A percentile compares a stretch with the other conserved stretches of the same genome.
These are phyloP conservation scores for Aspergillus sp. DNA, from an alignment of 2,329 filamentous ascomycete species.

Conservation along the genomic window DNA sequence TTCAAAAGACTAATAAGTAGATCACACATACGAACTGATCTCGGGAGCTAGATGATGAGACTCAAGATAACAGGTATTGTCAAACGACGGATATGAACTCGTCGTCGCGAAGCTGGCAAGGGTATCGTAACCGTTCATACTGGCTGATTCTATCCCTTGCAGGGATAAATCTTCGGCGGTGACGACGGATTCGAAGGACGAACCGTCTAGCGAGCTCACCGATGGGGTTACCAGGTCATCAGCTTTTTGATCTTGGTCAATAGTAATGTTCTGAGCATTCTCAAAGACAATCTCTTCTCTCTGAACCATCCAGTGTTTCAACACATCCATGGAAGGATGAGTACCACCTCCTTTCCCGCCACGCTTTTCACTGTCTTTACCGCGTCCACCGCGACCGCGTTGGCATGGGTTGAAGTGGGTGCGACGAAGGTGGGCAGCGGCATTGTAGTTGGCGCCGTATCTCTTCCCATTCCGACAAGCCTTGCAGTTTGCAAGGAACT, in stretches of 20 bases:
- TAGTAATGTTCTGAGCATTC: conserved; percentile 26
- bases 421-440: conserved; percentile 82
- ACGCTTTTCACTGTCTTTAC: conserved; percentile 59
- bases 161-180: conserved; percentile 21
- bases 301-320: conserved; percentile 63
- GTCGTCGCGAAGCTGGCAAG: conserved; percentile 29
- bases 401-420: conserved; percentile 79
- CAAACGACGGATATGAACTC: conserved; percentile 33
- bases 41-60: conserved; percentile 34
- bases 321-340: conserved; percentile 59
- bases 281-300: conserved; percentile 50
- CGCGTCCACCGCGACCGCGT: conserved; percentile 53
- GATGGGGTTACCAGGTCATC: conserved; percentile 20
- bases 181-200: conserved; percentile 13
- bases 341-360: conserved; percentile 65
- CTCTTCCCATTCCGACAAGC: conserved; percentile 73
- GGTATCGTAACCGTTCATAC: conserved; percentile 31
- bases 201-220: conserved; percentile 15
- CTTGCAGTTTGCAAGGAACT: conserved; percentile 78
- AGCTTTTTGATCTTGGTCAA: conserved; percentile 25
- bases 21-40: conserved; percentile 39
- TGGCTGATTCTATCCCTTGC: conserved; percentile 27
- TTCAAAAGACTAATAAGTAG: conserved; percentile 6
- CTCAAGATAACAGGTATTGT: conserved; percentile 32
- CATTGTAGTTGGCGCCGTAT: conserved; percentile 93